phyloP scores from a whole-genome alignment of 2,329 filamentous ascomycete species.

The Cercospora canescens region DNA sequence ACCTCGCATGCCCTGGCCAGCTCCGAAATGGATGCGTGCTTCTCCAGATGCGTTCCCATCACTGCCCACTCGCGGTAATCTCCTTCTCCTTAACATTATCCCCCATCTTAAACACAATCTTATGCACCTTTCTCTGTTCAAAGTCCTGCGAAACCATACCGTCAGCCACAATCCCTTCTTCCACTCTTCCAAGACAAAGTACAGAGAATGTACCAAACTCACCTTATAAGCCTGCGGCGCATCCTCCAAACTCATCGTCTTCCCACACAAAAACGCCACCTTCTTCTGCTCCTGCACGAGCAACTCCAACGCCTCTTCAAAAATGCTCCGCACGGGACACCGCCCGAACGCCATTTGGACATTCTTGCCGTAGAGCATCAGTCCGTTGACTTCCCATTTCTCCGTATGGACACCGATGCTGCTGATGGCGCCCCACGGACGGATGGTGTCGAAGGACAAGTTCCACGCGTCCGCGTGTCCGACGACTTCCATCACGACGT shows the following conservation, averaged over 20 bases:
- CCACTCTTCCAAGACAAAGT: not conserved
- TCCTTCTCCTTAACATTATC: slow-evolving; percentile 20
- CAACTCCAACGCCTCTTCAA: slow-evolving; percentile 48
- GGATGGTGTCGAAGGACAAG: slow-evolving; percentile 50
- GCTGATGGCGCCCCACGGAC: slow-evolving; percentile 51
- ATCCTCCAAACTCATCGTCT: slow-evolving; percentile 52
- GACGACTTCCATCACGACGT: slow-evolving; percentile 68
- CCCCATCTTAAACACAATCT: slow-evolving; percentile 51
- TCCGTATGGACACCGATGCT: slow-evolving; percentile 50
- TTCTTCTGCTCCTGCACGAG: slow-evolving; percentile 51
- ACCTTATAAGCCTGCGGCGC: slow-evolving; percentile 53
- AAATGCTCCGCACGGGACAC: slow-evolving; percentile 53
- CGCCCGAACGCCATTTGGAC: slow-evolving; percentile 51
- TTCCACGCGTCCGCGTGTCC: slow-evolving; percentile 50
- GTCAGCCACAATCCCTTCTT: not conserved
- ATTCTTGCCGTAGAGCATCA: slow-evolving; percentile 53
- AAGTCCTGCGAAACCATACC: slow-evolving; percentile 38
- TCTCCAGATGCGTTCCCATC: not conserved
- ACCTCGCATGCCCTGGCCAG: no score
- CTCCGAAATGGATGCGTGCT: no score
- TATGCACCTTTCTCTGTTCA: slow-evolving; percentile 55
- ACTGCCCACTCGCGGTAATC: slow-evolving; percentile 18
- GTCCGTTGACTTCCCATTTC: slow-evolving; percentile 49
- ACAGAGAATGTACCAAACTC: not conserved
- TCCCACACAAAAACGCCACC: slow-evolving; percentile 55